Conservation (phyloP, 2,329 filamentous ascomycete species). For the Aspergillus terreus region DNA sequence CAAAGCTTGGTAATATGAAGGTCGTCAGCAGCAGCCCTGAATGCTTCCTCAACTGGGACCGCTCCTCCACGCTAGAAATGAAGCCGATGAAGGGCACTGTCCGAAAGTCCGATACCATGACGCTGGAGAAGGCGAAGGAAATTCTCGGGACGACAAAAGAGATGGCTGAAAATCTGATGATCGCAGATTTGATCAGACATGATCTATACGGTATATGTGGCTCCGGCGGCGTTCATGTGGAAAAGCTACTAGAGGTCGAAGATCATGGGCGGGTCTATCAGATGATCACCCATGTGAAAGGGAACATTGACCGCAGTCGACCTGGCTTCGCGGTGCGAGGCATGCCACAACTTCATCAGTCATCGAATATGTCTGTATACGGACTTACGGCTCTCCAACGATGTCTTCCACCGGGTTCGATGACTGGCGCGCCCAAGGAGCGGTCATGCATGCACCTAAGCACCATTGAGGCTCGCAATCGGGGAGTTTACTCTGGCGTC, state of each 20-base stretch:
- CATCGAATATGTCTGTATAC: slow-evolving; percentile 32
- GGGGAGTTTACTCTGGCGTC: slow-evolving; percentile 82
- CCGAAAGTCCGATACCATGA: slow-evolving; percentile 67
- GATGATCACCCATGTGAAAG: slow-evolving; percentile 84
- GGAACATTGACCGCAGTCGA: slow-evolving; percentile 38
- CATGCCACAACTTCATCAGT: slow-evolving; percentile 25
- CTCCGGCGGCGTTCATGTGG: slow-evolving; percentile 67
- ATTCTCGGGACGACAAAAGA: slow-evolving; percentile 82
- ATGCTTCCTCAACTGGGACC: slow-evolving; percentile 72
- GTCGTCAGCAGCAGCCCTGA: slow-evolving; percentile 84
- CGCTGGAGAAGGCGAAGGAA: slow-evolving; percentile 65
- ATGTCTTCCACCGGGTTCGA: slow-evolving; percentile 82
- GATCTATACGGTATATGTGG: slow-evolving; percentile 84
- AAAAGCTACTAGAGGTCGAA: slow-evolving; percentile 78
- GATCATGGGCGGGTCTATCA: slow-evolving; percentile 89
- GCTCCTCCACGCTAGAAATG: slow-evolving; percentile 54
- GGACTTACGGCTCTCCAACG: slow-evolving; percentile 73
- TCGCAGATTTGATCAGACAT: slow-evolving; percentile 92
- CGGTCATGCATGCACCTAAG: slow-evolving; percentile 80
- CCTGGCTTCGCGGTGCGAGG: slow-evolving; percentile 30
- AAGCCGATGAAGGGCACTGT: slow-evolving; percentile 96
- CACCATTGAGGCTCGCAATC: slow-evolving; percentile 59
- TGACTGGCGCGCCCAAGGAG: slow-evolving; percentile 96
- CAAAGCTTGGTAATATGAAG: slow-evolving; percentile 66
- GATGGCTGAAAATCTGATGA: slow-evolving; percentile 95